These are phyloP conservation scores for Heimioporus retisporus DNA, from an alignment of 1,284 basidiomycete genomes.

Conservation along the genomic window DNA sequence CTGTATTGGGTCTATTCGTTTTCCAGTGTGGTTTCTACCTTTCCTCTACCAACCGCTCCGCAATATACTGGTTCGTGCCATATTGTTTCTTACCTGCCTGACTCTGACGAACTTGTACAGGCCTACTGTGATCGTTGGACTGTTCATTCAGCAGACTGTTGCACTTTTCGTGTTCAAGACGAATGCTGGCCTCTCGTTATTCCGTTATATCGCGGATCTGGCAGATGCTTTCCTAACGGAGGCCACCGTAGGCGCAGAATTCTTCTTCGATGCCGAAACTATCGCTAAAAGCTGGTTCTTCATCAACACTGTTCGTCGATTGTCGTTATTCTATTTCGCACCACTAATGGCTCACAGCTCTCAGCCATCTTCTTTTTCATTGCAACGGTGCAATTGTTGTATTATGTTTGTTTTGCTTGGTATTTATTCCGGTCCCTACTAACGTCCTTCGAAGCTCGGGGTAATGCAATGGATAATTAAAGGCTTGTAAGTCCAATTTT, in stretches of 20 bases:
- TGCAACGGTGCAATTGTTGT: conserved; percentile 89
- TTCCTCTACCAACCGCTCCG: conserved; percentile 66
- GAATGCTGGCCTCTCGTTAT: conserved; percentile 82
- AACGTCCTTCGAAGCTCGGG: conserved; percentile 57
- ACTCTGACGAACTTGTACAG: conserved; percentile 46
- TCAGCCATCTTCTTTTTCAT: conserved; percentile 88
- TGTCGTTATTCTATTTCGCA: neutral
- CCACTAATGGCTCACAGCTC: conserved; percentile 54
- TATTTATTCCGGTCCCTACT: conserved; percentile 3
- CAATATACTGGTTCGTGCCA: conserved; percentile 70
- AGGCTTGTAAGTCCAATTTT: conserved; percentile 65
- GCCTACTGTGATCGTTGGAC: conserved; percentile 86
- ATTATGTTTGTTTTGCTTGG: conserved; percentile 59
- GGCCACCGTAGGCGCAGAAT: conserved; percentile 71
- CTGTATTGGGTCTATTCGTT: conserved; percentile 81
- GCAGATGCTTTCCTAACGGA: conserved; percentile 79
- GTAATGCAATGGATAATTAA: conserved; percentile 93
- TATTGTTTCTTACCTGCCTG: neutral
- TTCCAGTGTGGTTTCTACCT: conserved; percentile 82
- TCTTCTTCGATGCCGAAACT: conserved; percentile 81
- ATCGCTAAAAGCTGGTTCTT: conserved; percentile 83
- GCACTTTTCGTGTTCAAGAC: conserved; percentile 91
- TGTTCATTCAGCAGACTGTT: conserved; percentile 87
- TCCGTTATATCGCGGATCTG: conserved; percentile 83
- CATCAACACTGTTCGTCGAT: conserved; percentile 70